Base-by-base conservation (phyloP, 495 filamentous ascomycete genomes). In the Pseudoneurospora amorphoporcata region DNA sequence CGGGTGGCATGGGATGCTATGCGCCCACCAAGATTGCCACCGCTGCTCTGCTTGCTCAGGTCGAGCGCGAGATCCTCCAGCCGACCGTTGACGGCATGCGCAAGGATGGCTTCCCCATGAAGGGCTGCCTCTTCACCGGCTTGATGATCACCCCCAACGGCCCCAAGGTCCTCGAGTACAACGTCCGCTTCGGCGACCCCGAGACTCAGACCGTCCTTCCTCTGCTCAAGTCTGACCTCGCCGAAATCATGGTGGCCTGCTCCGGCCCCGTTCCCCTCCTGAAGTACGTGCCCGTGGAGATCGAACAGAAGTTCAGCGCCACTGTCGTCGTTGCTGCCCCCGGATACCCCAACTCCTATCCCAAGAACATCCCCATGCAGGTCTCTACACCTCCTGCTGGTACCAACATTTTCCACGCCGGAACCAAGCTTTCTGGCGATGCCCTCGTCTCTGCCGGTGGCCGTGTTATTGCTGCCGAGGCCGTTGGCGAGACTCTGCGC, bases 1-100 rank as follows among this genome's bases (percentile, higher is more conserved):
- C 95, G 8, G 96, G 95, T 68, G 96, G 95, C 16, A 98, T 99
- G 95, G 95, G 95, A 71, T 96, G 93, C 82, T 99, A 99, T 83
- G 94, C 94, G 42, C 94, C 94, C 19, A 96, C 94, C 0, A 90
- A 88, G 72, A 91, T 98, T 76, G 93, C 92, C 8, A 90, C 92
- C 0, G 87, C 90, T 70, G 86, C 88, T 39, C 84, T 94, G 17
- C 83, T 97, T 32, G 90, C 90, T 35, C 87, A 92, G 76, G 88
- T 99, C 72, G 90, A 97, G 77, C 86, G 87, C 68, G 92, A 90
- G 39, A 91, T 98, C 69, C 86, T 98, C 41, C 88, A 95, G 83
- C 96, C 95, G 4, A 97, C 95, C 3, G 88, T 99, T 74, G 88
- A 94, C 73, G 94, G 92, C 69, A 95, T 97, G 92, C 87, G 90